phyloP scores from a whole-genome alignment of 768 basidiomycete genomes.

The Leccinum boreale region DNA sequence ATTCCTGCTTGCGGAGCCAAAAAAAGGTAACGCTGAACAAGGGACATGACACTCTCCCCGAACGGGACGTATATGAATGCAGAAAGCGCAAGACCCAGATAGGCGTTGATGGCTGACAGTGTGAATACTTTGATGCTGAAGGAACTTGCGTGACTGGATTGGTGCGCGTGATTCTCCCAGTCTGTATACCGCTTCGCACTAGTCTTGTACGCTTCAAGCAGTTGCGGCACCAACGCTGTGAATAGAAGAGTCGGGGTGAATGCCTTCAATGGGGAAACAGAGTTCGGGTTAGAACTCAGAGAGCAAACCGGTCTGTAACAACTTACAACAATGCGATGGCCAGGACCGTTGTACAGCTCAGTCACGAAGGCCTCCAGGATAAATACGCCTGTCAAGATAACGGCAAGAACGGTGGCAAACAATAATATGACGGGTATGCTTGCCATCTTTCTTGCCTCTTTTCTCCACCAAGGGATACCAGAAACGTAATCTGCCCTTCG shows the following conservation, averaged over 20 bases:
- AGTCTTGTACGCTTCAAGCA: constrained; percentile 69
- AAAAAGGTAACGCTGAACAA: constrained; percentile 36
- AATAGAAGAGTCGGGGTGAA: constrained; percentile 85
- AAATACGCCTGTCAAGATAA: constrained; percentile 78
- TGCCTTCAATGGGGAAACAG: constrained; percentile 40
- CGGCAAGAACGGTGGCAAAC: constrained; percentile 67
- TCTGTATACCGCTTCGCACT: constrained; percentile 67
- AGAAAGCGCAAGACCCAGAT: constrained; percentile 87
- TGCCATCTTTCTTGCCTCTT: constrained; percentile 63
- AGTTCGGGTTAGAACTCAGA: background rate
- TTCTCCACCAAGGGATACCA: constrained; percentile 68
- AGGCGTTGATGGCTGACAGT: constrained; percentile 84
- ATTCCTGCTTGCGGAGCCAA: constrained; percentile 14
- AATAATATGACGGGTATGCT: constrained; percentile 70
- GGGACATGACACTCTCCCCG: constrained; percentile 76
- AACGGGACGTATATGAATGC: constrained; percentile 96
- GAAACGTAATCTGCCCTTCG: constrained; percentile 57
- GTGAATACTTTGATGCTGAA: constrained; percentile 91
- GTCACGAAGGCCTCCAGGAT: constrained; percentile 89
- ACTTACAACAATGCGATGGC: constrained; percentile 73
- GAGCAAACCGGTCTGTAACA: background rate
- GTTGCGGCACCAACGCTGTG: constrained; percentile 71
- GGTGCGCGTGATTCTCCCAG: constrained; percentile 91
- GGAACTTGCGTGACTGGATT: constrained; percentile 71
- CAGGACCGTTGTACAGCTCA: constrained; percentile 84